These are phyloP conservation scores for Myriosclerotinia curreyana DNA, from an alignment of 2,329 filamentous ascomycete species.

Conservation along the genomic window DNA sequence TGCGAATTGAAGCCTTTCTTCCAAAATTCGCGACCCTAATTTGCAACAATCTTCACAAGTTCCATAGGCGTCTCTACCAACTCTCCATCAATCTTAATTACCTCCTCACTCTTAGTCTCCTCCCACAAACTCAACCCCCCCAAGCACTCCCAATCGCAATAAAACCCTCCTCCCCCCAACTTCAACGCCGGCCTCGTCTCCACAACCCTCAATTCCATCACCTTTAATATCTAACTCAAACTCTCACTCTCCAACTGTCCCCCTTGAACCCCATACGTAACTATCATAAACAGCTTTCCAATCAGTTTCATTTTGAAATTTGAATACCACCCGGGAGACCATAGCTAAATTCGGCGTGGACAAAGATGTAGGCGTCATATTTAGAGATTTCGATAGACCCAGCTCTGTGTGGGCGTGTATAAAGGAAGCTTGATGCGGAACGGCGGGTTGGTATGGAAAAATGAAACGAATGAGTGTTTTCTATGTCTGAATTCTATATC, in stretches of 20 bases:
- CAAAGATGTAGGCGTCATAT: constrained; percentile 49
- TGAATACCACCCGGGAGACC: constrained; percentile 53
- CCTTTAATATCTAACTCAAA: constrained; percentile 33
- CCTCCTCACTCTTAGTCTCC: not conserved
- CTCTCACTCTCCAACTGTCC: constrained; percentile 39
- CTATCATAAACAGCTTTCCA: constrained; percentile 51
- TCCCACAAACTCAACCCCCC: not conserved
- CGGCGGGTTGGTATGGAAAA: not conserved
- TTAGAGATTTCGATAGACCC: constrained; percentile 46
- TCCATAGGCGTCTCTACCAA: constrained; percentile 2
- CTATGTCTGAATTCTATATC: not conserved
- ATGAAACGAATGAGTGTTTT: not conserved
- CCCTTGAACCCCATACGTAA: constrained; percentile 52
- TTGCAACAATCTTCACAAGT: not conserved
- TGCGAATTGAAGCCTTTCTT: not conserved
- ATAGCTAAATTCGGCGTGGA: constrained; percentile 55
- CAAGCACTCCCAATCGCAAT: not conserved
- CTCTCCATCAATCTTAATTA: not conserved
- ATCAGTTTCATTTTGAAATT: constrained; percentile 59
- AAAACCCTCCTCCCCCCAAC: constrained; percentile 28
- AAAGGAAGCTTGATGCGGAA: constrained; percentile 38
- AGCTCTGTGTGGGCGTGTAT: constrained; percentile 27
- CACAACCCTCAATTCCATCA: constrained; percentile 38
- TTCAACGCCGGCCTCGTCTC: constrained; percentile 37
- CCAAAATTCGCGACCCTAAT: not conserved